Conservation (phyloP, 1,284 basidiomycete genomes). For the Pyrrhoderma noxium region DNA sequence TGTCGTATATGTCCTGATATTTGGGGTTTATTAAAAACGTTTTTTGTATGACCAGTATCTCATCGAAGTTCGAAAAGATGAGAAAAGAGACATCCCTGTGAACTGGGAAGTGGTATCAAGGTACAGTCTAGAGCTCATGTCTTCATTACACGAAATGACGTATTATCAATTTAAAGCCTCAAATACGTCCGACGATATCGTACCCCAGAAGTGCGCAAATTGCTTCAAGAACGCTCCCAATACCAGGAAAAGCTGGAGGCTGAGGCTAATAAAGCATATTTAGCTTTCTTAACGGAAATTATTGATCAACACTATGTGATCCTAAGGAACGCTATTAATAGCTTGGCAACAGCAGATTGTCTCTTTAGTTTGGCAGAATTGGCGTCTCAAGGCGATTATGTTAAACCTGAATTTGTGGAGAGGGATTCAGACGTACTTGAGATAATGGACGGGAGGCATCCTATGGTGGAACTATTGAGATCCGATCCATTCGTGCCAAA, state of each 20-base stretch:
- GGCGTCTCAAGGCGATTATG: conserved; percentile 70
- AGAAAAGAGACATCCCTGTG: conserved; percentile 68
- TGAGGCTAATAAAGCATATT: conserved; percentile 62
- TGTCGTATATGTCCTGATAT: conserved; percentile 17
- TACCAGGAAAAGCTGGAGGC: conserved; percentile 69
- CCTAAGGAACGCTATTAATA: conserved; percentile 68
- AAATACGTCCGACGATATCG: conserved; percentile 76
- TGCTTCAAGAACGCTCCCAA: conserved; percentile 71
- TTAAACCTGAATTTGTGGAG: conserved; percentile 56
- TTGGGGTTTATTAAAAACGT: background rate
- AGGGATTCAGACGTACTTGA: conserved; percentile 44
- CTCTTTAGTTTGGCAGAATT: conserved; percentile 62
- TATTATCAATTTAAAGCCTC: conserved; percentile 44
- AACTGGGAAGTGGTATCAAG: conserved; percentile 77
- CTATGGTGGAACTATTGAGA: conserved; percentile 73
- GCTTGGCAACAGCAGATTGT: conserved; percentile 78
- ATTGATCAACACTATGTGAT: conserved; percentile 58
- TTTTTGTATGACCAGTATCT: conserved; percentile 45
- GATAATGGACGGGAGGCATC: conserved; percentile 70
- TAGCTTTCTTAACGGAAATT: conserved; percentile 64
- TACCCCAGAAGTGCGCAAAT: conserved; percentile 62
- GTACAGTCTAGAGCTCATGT: conserved; percentile 31
- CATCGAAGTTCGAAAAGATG: conserved; percentile 69
- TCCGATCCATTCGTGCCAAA: conserved; percentile 80
- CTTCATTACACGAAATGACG: conserved; percentile 10